phyloP scores from a whole-genome alignment of 1,284 basidiomycete genomes.

The Sphagnurus paluster region DNA sequence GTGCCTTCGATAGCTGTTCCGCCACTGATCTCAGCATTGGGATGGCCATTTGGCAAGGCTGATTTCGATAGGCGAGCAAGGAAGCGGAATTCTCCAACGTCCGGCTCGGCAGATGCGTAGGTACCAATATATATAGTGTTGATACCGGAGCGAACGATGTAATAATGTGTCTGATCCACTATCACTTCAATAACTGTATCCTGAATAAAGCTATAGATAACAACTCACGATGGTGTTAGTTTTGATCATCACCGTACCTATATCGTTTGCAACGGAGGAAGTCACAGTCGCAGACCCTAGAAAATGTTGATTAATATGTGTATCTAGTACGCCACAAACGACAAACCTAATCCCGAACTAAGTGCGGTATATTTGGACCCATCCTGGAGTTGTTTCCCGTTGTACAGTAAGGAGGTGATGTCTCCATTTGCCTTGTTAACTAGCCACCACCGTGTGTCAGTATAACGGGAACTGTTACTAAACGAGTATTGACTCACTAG shows the following conservation, averaged over 20 bases:
- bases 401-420: constrained; percentile 44
- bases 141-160: constrained; percentile 40
- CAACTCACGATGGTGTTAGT: constrained; percentile 41
- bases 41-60: constrained; percentile 39
- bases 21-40: constrained; percentile 37
- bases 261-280: constrained; percentile 38
- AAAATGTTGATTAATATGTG: background rate
- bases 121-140: constrained; percentile 47
- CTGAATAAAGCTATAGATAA: too few relatives aligned
- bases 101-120: constrained; percentile 42
- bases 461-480: background rate
- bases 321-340: background rate
- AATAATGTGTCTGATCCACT: constrained; percentile 41
- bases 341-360: constrained; percentile 40
- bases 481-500: constrained; percentile 31
- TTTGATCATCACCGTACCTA: constrained; percentile 38
- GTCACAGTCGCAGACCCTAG: constrained; percentile 43
- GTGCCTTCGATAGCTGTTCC: constrained; percentile 45
- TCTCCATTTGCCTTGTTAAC: constrained; percentile 46
- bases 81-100: constrained; percentile 48
- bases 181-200: too few relatives aligned
- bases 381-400: constrained; percentile 47
- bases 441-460: constrained; percentile 11
- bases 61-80: constrained; percentile 47
- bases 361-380: constrained; percentile 44